Conservation (phyloP, 306 rosid species). For the Canavalia ensiformis region DNA sequence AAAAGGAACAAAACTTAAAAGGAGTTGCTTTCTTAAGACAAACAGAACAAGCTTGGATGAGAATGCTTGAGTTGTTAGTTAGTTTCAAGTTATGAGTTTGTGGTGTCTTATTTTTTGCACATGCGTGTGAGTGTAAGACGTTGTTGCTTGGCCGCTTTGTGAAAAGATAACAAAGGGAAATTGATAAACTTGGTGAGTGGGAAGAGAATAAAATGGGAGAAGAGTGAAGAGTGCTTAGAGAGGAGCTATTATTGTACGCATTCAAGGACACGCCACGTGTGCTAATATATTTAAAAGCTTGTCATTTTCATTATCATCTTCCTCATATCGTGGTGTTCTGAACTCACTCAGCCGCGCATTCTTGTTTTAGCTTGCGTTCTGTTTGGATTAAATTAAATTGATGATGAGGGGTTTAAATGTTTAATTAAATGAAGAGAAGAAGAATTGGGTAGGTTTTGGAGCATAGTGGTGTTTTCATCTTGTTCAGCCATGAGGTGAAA, state of each 20-base stretch:
- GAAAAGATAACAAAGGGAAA: constrained; percentile 25
- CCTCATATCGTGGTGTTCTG: constrained; percentile 7
- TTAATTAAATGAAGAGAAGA: too few species aligned
- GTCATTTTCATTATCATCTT: constrained; percentile 24
- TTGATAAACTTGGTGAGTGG: constrained; percentile 37
- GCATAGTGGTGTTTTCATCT: too few species aligned
- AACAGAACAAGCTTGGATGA: constrained; percentile 15
- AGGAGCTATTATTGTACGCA: background rate
- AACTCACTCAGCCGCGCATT: constrained; percentile 17
- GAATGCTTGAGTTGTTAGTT: constrained; percentile 32
- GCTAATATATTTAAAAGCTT: background rate
- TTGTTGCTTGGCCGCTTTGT: constrained; percentile 60
- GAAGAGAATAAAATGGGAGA: constrained; percentile 48
- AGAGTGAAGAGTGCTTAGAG: background rate
- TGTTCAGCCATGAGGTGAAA: too few species aligned
- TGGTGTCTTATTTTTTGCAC: background rate
- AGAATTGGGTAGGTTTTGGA: too few species aligned
- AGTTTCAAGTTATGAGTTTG: constrained; percentile 16
- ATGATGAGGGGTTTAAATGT: background rate
- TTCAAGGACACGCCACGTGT: constrained; percentile 34
- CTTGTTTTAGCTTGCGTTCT: background rate
- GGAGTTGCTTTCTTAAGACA: constrained; percentile 45
- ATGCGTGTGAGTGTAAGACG: constrained; percentile 35
- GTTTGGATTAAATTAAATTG: background rate
- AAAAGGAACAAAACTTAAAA: background rate